Base-by-base conservation (phyloP, 495 filamentous ascomycete genomes). In the Mytilinidion resinicola region DNA sequence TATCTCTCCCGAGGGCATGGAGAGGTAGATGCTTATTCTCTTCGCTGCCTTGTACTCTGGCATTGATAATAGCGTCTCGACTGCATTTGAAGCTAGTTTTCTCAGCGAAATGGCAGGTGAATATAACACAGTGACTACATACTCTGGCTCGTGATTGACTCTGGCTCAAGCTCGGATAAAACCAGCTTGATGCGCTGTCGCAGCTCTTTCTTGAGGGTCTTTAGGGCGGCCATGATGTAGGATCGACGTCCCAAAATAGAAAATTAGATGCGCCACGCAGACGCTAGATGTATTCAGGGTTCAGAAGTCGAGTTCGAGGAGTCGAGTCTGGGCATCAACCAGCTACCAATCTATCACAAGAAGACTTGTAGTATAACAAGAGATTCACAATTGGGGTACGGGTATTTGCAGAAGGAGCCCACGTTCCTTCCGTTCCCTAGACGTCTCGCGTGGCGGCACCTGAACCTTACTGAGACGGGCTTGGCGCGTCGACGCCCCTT, bases 1-100 rank as follows among this genome's bases (percentile, higher is more conserved):
- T 12, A 96, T 79, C 70, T 98, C 93, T 14, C 84, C 85, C 37
- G 73, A 70, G 3, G 90, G 90, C 91, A 98, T 98, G 11, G 93
- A 95, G 17, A 98, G 77, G 69, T 95, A 98, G 30, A 97, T 78
- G 54, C 90, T 87, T 61, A 97, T 80, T 25, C 83, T 78, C 56
- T 80, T 79, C 33, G 91, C 90, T 43, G 81, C 75, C 38, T 77
- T 75, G 66, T 95, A 96, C 59, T 85, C 80, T 10, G 82, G 74
- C 48, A 83, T 69, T 14, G 78, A 73, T n/a, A 84, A 71, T 34
- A 95, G 69, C 10, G 76, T 76, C 50, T 78, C 77, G 51, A 78
- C 79, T 4, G 84, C 83, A 56, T 70, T 71, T 51, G 69, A 64
- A 56, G 88, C 89, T 92, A 67, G 39, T 59, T 53, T 46, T 20